Base-by-base conservation (phyloP, 2,329 filamentous ascomycete species). In the Pestalotiopsis sp. region DNA sequence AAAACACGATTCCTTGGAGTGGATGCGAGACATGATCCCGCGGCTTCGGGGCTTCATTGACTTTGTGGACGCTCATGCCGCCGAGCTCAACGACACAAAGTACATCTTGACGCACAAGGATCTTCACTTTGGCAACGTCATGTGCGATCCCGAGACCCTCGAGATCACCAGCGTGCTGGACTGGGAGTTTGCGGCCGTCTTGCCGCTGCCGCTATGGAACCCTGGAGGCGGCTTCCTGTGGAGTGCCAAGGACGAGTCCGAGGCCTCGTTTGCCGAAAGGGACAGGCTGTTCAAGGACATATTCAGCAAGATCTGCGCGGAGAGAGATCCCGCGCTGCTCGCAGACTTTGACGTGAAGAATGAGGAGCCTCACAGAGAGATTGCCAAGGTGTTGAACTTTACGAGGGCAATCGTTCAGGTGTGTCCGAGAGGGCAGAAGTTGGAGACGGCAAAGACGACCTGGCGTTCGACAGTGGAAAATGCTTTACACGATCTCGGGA, bases 151-250 rank as follows among this genome's bases (percentile, higher is more conserved):
- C 1, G 45, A 68, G 6, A 70, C 72, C 1, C 64, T 67, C 0
- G 68, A 66, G 6, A 77, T 82, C 58, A 81, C 79, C 0, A 75
- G 70, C 1, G 72, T 82, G 13, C 69, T 80, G 12, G 78, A 79
- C 73, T 82, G 79, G 80, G 81, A 82, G 68, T 82, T 82, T 57
- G 72, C 77, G 1, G 74, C 74, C 17, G 73, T 82, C 1, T 77
- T 82, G 14, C 79, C 81, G 1, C 72, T 73, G 5, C 71, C 72
- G 31, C 72, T 74, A 14, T 83, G 80, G 80, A 77, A 80, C 64
- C 79, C 80, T 1, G 71, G 71, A 3, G 69, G 72, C n/a, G 76
- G 77, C 7, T 82, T 82, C 61, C 71, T 80, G 2, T 81, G 78
- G 77, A 80, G 78, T 58, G 74, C 49, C 3, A 31, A 66, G 70